Evolutionary conservation across 1,139 yeast genomes (phyloP), one percentile per base, ranked within the genome.

Genomic region (Williopsis jadinii): DNA sequence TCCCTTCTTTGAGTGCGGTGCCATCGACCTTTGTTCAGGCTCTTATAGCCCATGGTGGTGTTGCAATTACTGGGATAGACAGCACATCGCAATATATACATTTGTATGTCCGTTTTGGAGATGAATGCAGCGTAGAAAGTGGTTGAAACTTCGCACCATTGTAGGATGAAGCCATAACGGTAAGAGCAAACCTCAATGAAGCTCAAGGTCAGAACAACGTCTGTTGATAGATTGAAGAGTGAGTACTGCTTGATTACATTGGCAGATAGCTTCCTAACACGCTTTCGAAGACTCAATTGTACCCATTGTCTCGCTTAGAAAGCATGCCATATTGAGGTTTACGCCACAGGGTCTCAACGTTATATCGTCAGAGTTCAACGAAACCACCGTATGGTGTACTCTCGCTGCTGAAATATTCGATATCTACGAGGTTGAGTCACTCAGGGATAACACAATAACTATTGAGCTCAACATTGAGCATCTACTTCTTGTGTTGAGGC

Each of bases 1-100:
- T 78, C 72, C 70, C 77, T 62, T 60, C 68, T 77, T 81, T 82
- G 90, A 82, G 88, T 82, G 74, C 90, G 86, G 70, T 74, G 67
- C 62, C 78, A 70, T 74, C 81, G 70, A 28, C n/a, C n/a, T 28
- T n/a, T 11, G 11, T 19, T 19, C 24, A 66, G 73, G 72, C 58
- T 58, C 52, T 55, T 36, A 52, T 50, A n/a, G 67, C 71, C 70
- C 63, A 71, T 73, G 84, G 76, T 72, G 77, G 61, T 66, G 71
- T 75, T 78, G 88, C 77, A 82, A 80, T 82, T 81, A 77, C 71
- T 69, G 70, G 68, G 70, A 81, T 69, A 68, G 48, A 80, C 83
- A 80, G 64, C 29, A 27, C 28, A 28, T 15, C 12, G 14, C 15
- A 10, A 14, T 12, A 14, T 32, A 13, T n/a, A n/a, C n/a, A n/a